These are phyloP conservation scores for Penicillium griseofulvum DNA, from an alignment of 2,329 filamentous ascomycete species.

Conservation along the genomic window DNA sequence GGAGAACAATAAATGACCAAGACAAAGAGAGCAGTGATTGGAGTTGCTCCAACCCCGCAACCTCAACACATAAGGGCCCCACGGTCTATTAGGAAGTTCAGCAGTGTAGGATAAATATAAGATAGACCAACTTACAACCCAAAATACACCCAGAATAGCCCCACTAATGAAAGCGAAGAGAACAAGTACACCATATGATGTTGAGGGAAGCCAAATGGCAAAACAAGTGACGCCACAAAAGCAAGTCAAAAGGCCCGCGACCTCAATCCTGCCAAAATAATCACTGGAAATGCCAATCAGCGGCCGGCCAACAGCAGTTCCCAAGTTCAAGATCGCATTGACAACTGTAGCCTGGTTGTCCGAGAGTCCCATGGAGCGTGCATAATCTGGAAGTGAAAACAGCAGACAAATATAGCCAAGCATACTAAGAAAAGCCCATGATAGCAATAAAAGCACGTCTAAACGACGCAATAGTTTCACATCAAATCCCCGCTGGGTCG, in stretches of 20 bases:
- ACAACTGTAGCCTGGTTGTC: slow-evolving; percentile 56
- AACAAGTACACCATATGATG: slow-evolving; percentile 41
- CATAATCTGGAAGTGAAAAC: slow-evolving; percentile 62
- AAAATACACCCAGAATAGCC: slow-evolving; percentile 49
- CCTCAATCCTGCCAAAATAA: slow-evolving; percentile 57
- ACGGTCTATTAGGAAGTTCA: not conserved
- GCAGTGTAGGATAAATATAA: not conserved
- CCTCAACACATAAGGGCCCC: not conserved
- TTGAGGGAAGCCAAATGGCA: slow-evolving; percentile 9
- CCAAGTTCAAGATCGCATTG: slow-evolving; percentile 59
- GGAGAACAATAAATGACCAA: not conserved
- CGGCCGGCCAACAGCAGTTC: slow-evolving; percentile 54
- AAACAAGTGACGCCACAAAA: slow-evolving; percentile 20
- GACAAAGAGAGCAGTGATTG: not conserved
- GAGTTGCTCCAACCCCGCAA: not conserved
- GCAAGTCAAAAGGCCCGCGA: slow-evolving; percentile 39
- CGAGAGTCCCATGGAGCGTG: slow-evolving; percentile 54
- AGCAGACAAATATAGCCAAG: slow-evolving; percentile 62
- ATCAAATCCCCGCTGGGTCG: not conserved
- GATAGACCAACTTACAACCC: slow-evolving; percentile 27
- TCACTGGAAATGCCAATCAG: slow-evolving; percentile 60
- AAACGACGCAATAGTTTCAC: not conserved
- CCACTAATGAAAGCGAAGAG: slow-evolving; percentile 48
- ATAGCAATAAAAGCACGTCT: not conserved
- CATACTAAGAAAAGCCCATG: slow-evolving; percentile 45